Conservation (phyloP, 2,329 filamentous ascomycete genomes). For the Ramichloridium luteum region DNA sequence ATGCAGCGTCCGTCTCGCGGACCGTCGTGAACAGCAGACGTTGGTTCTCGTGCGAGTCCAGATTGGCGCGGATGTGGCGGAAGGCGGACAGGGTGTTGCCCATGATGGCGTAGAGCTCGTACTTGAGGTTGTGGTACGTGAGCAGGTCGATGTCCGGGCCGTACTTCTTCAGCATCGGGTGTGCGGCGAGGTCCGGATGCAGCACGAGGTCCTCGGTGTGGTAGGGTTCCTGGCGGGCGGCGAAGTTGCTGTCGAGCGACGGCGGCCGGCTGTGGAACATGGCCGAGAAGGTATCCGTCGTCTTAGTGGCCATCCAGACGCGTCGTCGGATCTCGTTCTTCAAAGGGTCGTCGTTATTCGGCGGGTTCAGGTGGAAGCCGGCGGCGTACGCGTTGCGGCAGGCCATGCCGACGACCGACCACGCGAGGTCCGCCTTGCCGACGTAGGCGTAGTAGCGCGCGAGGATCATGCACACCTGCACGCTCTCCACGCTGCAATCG, state of each 20-base stretch:
- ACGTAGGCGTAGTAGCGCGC: slow-evolving; percentile 1
- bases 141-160: not conserved
- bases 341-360: not conserved
- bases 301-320: not conserved
- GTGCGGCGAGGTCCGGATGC: not conserved
- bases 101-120: not conserved
- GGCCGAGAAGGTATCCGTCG: not conserved
- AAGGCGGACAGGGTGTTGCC: not conserved
- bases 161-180: not conserved
- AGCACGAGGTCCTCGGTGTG: not conserved
- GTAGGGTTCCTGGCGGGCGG: not conserved
- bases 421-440: not conserved
- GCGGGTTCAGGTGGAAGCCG: not conserved
- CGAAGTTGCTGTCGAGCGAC: slow-evolving; percentile 1
- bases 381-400: not conserved
- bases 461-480: not conserved
- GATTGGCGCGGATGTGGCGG: not conserved
- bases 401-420: not conserved
- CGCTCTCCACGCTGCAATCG: slow-evolving; percentile 1
- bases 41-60: not conserved
- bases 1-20: not conserved
- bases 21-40: not conserved
- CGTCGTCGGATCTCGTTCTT: not conserved
- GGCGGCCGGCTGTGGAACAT: not conserved
- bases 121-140: not conserved